These are phyloP conservation scores for Chrysoporthe cubensis DNA, from an alignment of 2,329 filamentous ascomycete species.

Conservation along the genomic window DNA sequence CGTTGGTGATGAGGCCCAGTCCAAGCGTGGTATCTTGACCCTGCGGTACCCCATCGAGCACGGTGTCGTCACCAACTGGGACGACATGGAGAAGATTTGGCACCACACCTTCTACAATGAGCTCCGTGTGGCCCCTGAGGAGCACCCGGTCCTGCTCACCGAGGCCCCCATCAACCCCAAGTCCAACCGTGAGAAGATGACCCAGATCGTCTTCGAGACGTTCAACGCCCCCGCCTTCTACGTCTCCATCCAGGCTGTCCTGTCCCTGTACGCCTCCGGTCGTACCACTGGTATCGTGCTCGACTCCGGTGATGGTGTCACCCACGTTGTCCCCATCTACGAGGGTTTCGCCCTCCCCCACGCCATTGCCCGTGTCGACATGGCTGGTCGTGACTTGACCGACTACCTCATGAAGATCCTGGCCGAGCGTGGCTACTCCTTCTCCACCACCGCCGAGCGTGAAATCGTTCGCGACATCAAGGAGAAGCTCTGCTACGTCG, in stretches of 20 bases:
- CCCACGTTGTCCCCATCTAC: constrained; percentile 99
- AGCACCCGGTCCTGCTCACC: constrained; percentile 98
- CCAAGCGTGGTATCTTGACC: constrained; percentile 99
- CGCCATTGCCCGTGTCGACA: constrained; percentile 99
- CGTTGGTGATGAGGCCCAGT: constrained; percentile 99
- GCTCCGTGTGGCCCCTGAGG: constrained; percentile 98
- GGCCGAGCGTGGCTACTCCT: constrained; percentile 98
- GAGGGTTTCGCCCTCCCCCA: constrained; percentile 99
- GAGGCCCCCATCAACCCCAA: constrained; percentile 99
- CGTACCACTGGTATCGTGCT: constrained; percentile 99
- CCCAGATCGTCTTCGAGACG: constrained; percentile 99
- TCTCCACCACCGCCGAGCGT: constrained; percentile 94
- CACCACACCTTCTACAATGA: constrained; percentile 99
- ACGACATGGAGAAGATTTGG: constrained; percentile 99
- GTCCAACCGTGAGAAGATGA: constrained; percentile 99
- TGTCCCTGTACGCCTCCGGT: constrained; percentile 99
- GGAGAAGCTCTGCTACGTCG: constrained; percentile 99
- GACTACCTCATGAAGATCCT: constrained; percentile 99
- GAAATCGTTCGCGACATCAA: constrained; percentile 71
- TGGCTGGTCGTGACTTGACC: constrained; percentile 99
- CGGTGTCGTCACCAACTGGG: constrained; percentile 99
- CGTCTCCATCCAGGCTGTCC: constrained; percentile 95
- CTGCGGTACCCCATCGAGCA: constrained; percentile 99
- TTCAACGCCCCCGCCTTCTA: constrained; percentile 99
- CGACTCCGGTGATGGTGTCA: constrained; percentile 99